Percentiles rank a stretch among this genome's conserved stretches.
phyloP scores from a whole-genome alignment of 768 basidiomycete genomes.

The Sporobolomyces phaffii region DNA sequence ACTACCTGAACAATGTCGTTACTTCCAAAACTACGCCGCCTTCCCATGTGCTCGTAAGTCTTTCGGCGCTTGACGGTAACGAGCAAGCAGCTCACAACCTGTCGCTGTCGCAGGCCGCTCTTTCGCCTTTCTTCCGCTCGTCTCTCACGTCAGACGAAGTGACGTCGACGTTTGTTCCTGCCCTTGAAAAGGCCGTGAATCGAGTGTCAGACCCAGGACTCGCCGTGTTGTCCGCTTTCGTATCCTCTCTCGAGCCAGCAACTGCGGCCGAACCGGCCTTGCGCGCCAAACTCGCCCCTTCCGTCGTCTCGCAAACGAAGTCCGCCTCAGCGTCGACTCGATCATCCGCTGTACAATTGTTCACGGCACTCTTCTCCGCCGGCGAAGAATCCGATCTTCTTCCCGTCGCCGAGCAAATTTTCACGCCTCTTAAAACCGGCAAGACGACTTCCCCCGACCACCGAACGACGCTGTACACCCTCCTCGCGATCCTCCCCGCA shows the following conservation, averaged over 20 bases:
- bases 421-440: constrained; percentile 68
- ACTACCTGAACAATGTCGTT: constrained; percentile 60
- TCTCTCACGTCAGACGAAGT: constrained; percentile 51
- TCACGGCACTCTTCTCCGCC: constrained; percentile 38
- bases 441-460: constrained; percentile 87
- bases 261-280: constrained; percentile 59
- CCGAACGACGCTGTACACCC: constrained; percentile 68
- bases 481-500: constrained; percentile 59
- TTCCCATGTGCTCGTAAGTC: constrained; percentile 53
- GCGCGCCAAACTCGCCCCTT: constrained; percentile 42
- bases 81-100: background rate
- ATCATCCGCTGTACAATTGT: constrained; percentile 42
- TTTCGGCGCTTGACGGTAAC: background rate
- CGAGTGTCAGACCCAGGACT: constrained; percentile 76
- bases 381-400: constrained; percentile 42
- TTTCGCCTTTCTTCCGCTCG: constrained; percentile 39
- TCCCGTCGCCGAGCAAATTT: constrained; percentile 57
- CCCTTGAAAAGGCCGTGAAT: constrained; percentile 70
- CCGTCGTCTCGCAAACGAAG: constrained; percentile 36
- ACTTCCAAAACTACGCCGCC: constrained; percentile 63
- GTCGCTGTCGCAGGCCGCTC: constrained; percentile 29
- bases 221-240: constrained; percentile 43
- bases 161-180: constrained; percentile 57
- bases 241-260: constrained; percentile 47
- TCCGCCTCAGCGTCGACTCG: constrained; percentile 47